Conservation (phyloP, 2,329 filamentous ascomycete genomes). For the Emmonsiellopsis sp. region DNA sequence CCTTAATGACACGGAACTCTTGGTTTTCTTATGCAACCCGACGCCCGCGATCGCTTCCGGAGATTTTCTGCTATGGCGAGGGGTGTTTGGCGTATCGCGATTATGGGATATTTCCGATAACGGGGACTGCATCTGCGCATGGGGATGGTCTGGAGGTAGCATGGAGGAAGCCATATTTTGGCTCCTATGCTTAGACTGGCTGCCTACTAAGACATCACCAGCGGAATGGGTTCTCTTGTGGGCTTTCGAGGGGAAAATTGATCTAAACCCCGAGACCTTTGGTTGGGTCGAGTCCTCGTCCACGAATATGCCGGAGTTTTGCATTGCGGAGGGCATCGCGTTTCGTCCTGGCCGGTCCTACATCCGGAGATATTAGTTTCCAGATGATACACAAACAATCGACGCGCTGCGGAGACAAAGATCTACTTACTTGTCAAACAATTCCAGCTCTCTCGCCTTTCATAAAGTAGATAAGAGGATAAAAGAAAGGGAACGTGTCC, state of each 20-base stretch:
- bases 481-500: not conserved
- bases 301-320: slow-evolving; percentile 27
- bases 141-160: slow-evolving; percentile 42
- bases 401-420: not conserved
- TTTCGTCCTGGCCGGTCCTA: not conserved
- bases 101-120: slow-evolving; percentile 29
- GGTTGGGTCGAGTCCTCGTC: slow-evolving; percentile 25
- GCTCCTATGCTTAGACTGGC: slow-evolving; percentile 13
- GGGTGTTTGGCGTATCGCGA: slow-evolving; percentile 20
- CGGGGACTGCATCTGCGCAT: slow-evolving; percentile 26
- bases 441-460: no score
- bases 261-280: slow-evolving; percentile 41
- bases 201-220: slow-evolving; percentile 20
- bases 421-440: no score
- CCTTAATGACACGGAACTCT: slow-evolving; percentile 45
- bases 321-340: slow-evolving; percentile 24
- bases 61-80: slow-evolving; percentile 24
- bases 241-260: slow-evolving; percentile 42
- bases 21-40: slow-evolving; percentile 43
- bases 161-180: slow-evolving; percentile 29
- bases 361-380: not conserved
- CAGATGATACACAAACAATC: not conserved
- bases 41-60: slow-evolving; percentile 28
- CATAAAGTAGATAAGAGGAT: not conserved
- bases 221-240: slow-evolving; percentile 40